These are phyloP conservation scores for Byssothecium circinans DNA, from an alignment of 2,329 filamentous ascomycete species.

Conservation along the genomic window DNA sequence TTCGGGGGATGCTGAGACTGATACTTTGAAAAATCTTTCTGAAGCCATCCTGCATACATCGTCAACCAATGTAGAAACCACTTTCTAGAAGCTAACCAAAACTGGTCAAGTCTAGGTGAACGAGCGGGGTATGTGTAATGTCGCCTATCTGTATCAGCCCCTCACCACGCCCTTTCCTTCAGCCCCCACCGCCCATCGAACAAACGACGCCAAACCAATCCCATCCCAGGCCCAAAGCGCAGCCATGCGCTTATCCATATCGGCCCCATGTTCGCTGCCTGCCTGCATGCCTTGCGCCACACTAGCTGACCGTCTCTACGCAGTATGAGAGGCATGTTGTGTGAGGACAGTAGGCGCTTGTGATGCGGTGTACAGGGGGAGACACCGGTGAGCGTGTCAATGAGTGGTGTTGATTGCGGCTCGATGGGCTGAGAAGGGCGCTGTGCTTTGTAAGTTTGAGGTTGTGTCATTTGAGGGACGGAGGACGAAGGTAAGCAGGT, in stretches of 20 bases:
- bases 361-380: neutral
- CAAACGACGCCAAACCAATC: no score
- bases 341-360: neutral
- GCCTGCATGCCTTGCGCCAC: constrained; percentile 7
- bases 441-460: neutral
- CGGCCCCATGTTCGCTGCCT: constrained; percentile 4
- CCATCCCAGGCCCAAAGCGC: neutral
- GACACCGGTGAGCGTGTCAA: neutral
- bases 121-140: no score
- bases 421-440: neutral
- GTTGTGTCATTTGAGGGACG: neutral
- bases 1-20: no score
- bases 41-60: no score
- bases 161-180: no score
- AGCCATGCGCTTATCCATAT: neutral
- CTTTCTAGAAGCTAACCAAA: no score
- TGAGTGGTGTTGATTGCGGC: neutral
- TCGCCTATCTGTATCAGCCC: no score
- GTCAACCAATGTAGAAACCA: no score
- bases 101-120: no score
- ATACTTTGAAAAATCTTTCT: no score
- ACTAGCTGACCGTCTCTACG: constrained; percentile 2
- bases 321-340: neutral
- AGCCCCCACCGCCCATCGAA: no score
- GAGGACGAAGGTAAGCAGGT: neutral